Evolutionary conservation across 768 basidiomycete species (phyloP).

Genomic region (Cubamyces sp.): DNA sequence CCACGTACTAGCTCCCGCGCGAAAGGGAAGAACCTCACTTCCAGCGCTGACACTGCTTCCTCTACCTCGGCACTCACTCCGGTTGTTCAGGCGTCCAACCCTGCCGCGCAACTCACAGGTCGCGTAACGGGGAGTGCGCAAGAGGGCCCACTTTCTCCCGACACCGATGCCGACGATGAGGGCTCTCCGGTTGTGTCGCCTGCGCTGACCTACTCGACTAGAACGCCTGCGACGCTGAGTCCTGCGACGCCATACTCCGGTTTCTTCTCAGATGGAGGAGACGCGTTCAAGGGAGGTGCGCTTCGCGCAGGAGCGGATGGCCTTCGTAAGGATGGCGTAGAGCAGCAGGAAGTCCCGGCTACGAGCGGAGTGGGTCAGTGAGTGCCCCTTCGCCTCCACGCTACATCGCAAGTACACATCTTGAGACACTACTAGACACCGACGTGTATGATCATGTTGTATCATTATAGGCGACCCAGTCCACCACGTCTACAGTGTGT

Average conservation of each 20-base stretch:
- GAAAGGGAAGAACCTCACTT: background rate
- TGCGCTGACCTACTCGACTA: constrained; percentile 35
- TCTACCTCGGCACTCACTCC: background rate
- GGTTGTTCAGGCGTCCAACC: background rate
- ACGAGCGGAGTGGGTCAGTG: background rate
- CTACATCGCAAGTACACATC: background rate
- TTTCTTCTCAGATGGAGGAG: constrained; percentile 30
- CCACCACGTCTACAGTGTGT: background rate
- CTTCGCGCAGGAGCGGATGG: background rate
- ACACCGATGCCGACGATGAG: constrained; percentile 27
- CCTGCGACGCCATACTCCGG: constrained; percentile 37
- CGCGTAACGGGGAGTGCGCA: no score
- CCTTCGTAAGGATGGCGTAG: background rate
- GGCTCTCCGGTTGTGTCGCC: constrained; percentile 34
- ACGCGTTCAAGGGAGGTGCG: constrained; percentile 28
- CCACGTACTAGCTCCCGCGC: constrained; percentile 8
- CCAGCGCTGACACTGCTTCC: background rate
- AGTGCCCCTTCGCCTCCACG: background rate
- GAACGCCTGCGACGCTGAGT: constrained; percentile 36
- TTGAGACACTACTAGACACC: background rate
- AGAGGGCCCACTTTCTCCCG: background rate
- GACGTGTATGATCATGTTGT: background rate
- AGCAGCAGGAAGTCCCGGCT: background rate
- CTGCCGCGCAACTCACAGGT: no score
- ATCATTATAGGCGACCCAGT: background rate